Percentiles rank a stretch among this genome's conserved stretches.
Conservation (phyloP, 73 alveolate species). For the Blepharisma japonicum region DNA sequence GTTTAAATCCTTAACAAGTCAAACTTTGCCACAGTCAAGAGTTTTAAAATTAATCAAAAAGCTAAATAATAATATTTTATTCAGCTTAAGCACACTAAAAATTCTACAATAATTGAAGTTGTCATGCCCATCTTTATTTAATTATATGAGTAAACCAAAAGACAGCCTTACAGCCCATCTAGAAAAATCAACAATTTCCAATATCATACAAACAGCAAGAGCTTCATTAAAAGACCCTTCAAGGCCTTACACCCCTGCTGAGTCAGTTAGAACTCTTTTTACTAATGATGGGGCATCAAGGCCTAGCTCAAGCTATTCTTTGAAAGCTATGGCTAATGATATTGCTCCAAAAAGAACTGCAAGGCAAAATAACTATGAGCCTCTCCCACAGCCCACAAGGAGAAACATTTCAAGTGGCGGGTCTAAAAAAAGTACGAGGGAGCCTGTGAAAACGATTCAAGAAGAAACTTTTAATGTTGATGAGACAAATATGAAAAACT, state of each 20-base stretch:
- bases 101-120: no score
- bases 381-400: background rate
- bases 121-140: no score
- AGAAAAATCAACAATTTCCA: conserved; percentile 15
- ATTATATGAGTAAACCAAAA: background rate
- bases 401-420: background rate
- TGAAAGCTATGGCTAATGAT: background rate
- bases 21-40: no score
- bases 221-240: conserved; percentile 28
- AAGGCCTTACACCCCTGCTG: conserved; percentile 23
- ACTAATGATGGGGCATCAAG: background rate
- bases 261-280: background rate
- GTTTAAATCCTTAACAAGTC: no score
- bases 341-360: background rate
- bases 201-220: background rate
- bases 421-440: background rate
- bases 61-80: no score
- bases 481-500: no score
- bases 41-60: no score
- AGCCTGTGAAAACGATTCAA: conserved; percentile 1
- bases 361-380: background rate
- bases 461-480: background rate
- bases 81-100: no score
- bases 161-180: conserved; percentile 17
- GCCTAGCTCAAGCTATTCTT: conserved; percentile 1